Evolutionary conservation across 495 filamentous ascomycete genomes (phyloP).

Genomic region (Penicillium atrosanguineum): DNA sequence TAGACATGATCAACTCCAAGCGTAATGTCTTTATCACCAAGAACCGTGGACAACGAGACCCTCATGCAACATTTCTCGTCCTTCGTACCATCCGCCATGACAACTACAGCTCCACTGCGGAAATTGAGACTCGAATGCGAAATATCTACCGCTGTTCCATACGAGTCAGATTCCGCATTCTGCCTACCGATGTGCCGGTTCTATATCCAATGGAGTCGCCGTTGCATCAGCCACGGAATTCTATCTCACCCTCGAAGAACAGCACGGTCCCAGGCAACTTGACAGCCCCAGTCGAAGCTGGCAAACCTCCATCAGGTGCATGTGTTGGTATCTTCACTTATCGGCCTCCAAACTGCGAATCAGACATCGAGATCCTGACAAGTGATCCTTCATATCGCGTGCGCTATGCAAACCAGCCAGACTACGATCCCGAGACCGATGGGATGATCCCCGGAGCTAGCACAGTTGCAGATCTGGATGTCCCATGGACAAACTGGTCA

Average conservation of each 20-base stretch:
- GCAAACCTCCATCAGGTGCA: slow-evolving; percentile 41
- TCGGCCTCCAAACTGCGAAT: slow-evolving; percentile 60
- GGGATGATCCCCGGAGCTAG: slow-evolving; percentile 36
- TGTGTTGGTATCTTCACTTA: slow-evolving; percentile 74
- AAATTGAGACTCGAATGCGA: slow-evolving; percentile 56
- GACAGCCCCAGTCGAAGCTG: neutral
- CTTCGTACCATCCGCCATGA: slow-evolving; percentile 57
- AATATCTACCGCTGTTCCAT: slow-evolving; percentile 60
- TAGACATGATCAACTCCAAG: slow-evolving; percentile 60
- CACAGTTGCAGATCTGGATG: slow-evolving; percentile 29
- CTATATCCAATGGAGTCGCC: slow-evolving; percentile 13
- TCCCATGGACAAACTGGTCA: slow-evolving; percentile 65
- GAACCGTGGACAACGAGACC: slow-evolving; percentile 14
- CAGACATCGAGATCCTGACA: slow-evolving; percentile 75
- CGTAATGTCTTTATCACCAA: slow-evolving; percentile 63
- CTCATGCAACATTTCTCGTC: slow-evolving; percentile 52
- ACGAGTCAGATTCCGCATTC: slow-evolving; percentile 53
- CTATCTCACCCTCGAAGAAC: neutral
- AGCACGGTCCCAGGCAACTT: slow-evolving; percentile 3
- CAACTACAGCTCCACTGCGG: slow-evolving; percentile 59
- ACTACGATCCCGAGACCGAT: slow-evolving; percentile 38
- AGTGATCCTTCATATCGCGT: slow-evolving; percentile 51
- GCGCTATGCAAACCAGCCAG: slow-evolving; percentile 76
- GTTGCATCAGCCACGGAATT: neutral
- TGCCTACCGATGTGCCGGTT: slow-evolving; percentile 18